Evolutionary conservation across 1,284 basidiomycete species (phyloP).

Genomic region (Ceratobasidium sp.): DNA sequence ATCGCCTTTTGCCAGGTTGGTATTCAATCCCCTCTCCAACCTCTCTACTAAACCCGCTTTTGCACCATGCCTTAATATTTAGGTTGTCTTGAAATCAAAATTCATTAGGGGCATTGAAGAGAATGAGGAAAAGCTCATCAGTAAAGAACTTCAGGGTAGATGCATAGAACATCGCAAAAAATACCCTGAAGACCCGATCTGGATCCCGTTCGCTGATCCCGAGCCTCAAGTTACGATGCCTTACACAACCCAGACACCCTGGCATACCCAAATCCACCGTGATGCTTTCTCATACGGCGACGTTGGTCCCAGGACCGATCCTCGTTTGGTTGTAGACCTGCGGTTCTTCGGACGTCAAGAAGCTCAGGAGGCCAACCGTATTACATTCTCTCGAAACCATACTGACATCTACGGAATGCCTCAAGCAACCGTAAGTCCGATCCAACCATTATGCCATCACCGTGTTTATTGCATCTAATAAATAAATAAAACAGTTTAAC

Average conservation of each 20-base stretch:
- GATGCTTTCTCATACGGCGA: conserved; percentile 50
- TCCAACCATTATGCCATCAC: conserved; percentile 46
- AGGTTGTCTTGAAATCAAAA: conserved; percentile 22
- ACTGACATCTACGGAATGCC: conserved; percentile 52
- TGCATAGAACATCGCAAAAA: conserved; percentile 49
- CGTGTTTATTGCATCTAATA: too few species aligned
- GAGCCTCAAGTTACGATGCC: conserved; percentile 51
- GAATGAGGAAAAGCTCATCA: not conserved
- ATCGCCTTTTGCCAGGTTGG: conserved; percentile 40
- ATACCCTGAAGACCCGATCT: conserved; percentile 48
- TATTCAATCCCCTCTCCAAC: not conserved
- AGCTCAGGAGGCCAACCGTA: conserved; percentile 44
- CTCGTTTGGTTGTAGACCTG: conserved; percentile 47
- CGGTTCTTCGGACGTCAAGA: conserved; percentile 46
- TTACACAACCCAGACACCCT: conserved; percentile 46
- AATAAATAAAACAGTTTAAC: conserved; percentile 52
- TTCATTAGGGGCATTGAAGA: not conserved
- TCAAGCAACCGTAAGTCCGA: conserved; percentile 48
- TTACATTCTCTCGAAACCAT: conserved; percentile 46
- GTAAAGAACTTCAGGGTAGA: conserved; percentile 47
- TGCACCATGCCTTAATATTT: not conserved
- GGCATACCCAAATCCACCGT: conserved; percentile 50
- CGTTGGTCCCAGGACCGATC: conserved; percentile 45
- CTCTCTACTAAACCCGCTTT: not conserved
- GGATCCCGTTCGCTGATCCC: conserved; percentile 48